phyloP scores from a whole-genome alignment of 257 asterid species.

The Plantago major region DNA sequence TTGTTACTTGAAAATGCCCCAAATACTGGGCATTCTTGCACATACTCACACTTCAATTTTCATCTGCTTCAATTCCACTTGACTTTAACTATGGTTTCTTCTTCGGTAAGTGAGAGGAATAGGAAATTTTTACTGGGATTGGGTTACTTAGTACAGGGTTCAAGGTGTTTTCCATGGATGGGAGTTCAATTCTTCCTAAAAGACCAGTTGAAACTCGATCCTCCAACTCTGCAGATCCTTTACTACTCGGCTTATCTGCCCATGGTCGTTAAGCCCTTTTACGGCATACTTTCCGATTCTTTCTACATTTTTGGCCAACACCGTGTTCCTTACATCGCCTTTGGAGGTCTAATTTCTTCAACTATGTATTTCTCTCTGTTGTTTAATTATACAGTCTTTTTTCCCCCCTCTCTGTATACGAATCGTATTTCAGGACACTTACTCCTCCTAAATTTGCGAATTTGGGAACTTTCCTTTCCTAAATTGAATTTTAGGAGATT shows the following conservation, averaged over 20 bases:
- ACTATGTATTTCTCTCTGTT: no score
- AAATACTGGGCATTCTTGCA: background rate
- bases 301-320: constrained; percentile 81
- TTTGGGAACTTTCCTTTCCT: no score
- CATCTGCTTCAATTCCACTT: no score
- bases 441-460: no score
- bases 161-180: constrained; percentile 96
- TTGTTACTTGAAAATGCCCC: background rate
- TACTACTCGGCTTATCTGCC: constrained; percentile 86
- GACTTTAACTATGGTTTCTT: background rate
- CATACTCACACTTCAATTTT: background rate
- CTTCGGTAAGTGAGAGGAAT: constrained; percentile 21
- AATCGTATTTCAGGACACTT: no score
- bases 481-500: no score
- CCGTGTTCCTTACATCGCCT: constrained; percentile 82
- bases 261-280: constrained; percentile 89
- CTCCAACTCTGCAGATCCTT: constrained; percentile 83
- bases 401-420: no score
- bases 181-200: constrained; percentile 84
- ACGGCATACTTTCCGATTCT: constrained; percentile 84
- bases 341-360: constrained; percentile 60
- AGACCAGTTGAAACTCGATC: constrained; percentile 72
- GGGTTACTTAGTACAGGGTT: constrained; percentile 84
- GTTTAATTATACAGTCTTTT: no score
- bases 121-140: constrained; percentile 71